A percentile compares a stretch with the other conserved stretches of the same genome.
phyloP scores from a whole-genome alignment of 2,329 filamentous ascomycete species.

The Dactylellina parvicollis region DNA sequence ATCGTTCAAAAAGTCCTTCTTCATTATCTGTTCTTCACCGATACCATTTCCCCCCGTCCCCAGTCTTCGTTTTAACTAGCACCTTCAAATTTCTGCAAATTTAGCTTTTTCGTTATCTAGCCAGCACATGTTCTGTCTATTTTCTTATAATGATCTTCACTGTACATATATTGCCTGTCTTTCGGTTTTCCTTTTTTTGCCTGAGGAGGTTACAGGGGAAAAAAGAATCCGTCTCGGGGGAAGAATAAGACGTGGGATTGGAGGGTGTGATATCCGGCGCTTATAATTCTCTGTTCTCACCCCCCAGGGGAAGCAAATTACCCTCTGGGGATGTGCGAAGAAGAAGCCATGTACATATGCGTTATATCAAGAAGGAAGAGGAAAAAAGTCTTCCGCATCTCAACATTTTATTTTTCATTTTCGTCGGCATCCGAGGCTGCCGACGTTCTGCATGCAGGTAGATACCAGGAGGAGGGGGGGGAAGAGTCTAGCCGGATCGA shows the following conservation, averaged over 20 bases:
- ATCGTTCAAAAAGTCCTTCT: conserved; percentile 18
- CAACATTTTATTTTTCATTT: conserved; percentile 31
- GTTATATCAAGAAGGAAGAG: neutral
- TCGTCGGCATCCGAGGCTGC: conserved; percentile 1
- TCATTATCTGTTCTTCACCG: conserved; percentile 1
- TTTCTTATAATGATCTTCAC: conserved; percentile 48
- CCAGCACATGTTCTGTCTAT: conserved; percentile 29
- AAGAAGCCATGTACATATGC: conserved; percentile 34
- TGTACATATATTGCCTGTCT: conserved; percentile 33
- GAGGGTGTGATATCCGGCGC: conserved; percentile 40
- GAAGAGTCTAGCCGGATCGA: conserved; percentile 18
- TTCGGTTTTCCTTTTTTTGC: conserved; percentile 6
- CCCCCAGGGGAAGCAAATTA: conserved; percentile 10
- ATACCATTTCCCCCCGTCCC: neutral
- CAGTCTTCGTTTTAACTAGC: neutral
- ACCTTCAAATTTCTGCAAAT: neutral
- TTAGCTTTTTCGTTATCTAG: conserved; percentile 32
- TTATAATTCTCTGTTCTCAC: conserved; percentile 22
- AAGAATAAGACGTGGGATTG: conserved; percentile 12
- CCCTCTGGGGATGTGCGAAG: conserved; percentile 4
- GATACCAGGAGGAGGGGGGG: neutral
- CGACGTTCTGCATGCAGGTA: conserved; percentile 10
- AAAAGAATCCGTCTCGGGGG: neutral
- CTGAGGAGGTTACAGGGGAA: neutral
- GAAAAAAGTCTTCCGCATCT: conserved; percentile 18